phyloP scores from a whole-genome alignment of 2,329 filamentous ascomycete species.

The Magnaporthiopsis incrustans region DNA sequence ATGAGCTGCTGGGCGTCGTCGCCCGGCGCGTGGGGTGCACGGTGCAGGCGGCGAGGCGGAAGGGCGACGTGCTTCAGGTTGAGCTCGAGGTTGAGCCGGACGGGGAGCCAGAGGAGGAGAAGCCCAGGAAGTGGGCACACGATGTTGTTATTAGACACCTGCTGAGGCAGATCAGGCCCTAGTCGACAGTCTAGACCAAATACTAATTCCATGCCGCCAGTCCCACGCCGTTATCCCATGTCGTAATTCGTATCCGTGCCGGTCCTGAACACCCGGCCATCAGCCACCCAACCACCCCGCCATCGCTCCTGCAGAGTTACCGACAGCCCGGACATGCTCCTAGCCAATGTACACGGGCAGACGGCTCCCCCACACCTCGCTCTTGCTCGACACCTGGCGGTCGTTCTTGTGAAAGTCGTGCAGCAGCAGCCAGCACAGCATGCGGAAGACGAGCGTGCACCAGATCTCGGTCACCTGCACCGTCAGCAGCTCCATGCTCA shows the following conservation, averaged over 20 bases:
- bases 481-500: not conserved
- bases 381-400: slow-evolving; percentile 39
- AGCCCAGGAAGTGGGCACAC: not conserved
- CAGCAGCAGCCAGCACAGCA: slow-evolving; percentile 50
- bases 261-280: too few relatives aligned
- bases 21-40: not conserved
- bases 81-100: not conserved
- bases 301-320: not conserved
- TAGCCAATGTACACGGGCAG: slow-evolving; percentile 48
- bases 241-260: not conserved
- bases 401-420: slow-evolving; percentile 50
- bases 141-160: not conserved
- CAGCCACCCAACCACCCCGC: too few relatives aligned
- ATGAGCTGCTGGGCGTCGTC: not conserved
- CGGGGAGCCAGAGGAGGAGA: not conserved
- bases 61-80: not conserved
- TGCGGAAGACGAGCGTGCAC: slow-evolving; percentile 46
- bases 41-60: not conserved
- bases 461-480: slow-evolving; percentile 33
- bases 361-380: slow-evolving; percentile 44
- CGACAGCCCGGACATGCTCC: not conserved
- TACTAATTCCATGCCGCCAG: not conserved
- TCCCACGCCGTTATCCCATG: not conserved
- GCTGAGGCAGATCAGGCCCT: not conserved
- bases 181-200: not conserved